Base-by-base conservation (phyloP, 2,329 filamentous ascomycete species). In the Fusarium siculi region DNA sequence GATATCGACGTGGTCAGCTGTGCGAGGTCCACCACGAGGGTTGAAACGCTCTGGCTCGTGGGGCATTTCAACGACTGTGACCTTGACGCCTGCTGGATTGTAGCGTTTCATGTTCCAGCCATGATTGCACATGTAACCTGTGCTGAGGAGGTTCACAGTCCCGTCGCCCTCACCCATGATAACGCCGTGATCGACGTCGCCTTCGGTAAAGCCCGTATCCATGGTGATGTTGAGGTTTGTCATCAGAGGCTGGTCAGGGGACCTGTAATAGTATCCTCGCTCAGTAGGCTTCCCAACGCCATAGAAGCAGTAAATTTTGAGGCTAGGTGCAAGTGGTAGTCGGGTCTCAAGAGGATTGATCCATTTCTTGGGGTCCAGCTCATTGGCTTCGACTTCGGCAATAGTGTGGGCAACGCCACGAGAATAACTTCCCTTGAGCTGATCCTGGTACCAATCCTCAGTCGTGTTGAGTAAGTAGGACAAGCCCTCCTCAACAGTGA, bases 281-380 rank as follows among this genome's bases (percentile, higher is more conserved):
- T 99, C 96, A 0, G 96, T 98, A 7, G 93, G 92, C 81, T 98
- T 99, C 6, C 96, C 96, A 8, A 97, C 91, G 25, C 93, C 96
- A 80, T 99, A 98, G 85, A 99, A 98, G 84, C 96, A 98, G 83
- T 95, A 98, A 18, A 99, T 94, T 81, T 97, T 98, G 78, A 99
- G 85, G 78, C 90, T 93, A 0, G 96, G 96, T 4, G 96, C 96
- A 25, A 94, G 87, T 0, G 96, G 96, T 0, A 98, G 86, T 4
- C 96, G 89, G 0, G 94, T 93, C 81, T 98, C 96, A 2, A 98
- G 89, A 0, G 96, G 96, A 79, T 99, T 99, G 69, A 97, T 90
- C 96, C 96, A 99, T 80, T 97, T 99, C 55, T 85, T 86, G 5
- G 89, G 90, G 72, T 93, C 88, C n/a, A 90, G 82, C 77, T 95